Evolutionary conservation across 2,329 filamentous ascomycete genomes (phyloP).

Genomic region (Cytospora piceae): DNA sequence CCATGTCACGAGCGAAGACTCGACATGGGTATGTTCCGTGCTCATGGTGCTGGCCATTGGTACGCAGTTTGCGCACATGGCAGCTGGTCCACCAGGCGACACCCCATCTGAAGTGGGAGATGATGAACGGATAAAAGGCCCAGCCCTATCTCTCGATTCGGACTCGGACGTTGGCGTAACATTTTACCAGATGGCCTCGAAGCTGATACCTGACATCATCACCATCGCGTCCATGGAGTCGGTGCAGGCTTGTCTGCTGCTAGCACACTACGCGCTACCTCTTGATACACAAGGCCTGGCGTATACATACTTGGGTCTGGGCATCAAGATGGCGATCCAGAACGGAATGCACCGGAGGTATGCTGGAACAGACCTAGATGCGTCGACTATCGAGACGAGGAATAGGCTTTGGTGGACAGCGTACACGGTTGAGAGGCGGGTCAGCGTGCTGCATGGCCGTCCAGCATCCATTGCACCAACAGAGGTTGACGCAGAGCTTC

Average conservation of each 20-base stretch:
- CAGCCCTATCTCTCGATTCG: slow-evolving; percentile 8
- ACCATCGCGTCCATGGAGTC: slow-evolving; percentile 59
- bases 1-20: slow-evolving; percentile 44
- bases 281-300: slow-evolving; percentile 60
- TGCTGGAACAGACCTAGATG: slow-evolving; percentile 50
- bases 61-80: slow-evolving; percentile 55
- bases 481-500: slow-evolving; percentile 59
- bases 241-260: slow-evolving; percentile 60
- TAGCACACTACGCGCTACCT: slow-evolving; percentile 59
- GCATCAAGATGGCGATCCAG: slow-evolving; percentile 60
- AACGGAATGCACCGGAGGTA: slow-evolving; percentile 63
- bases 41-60: slow-evolving; percentile 54
- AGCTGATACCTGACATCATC: slow-evolving; percentile 59
- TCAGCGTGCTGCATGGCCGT: slow-evolving; percentile 59
- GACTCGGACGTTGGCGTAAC: slow-evolving; percentile 59
- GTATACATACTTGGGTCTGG: slow-evolving; percentile 60
- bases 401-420: slow-evolving; percentile 62
- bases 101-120: slow-evolving; percentile 41
- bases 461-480: slow-evolving; percentile 56
- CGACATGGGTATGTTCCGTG: slow-evolving; percentile 49
- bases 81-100: slow-evolving; percentile 36
- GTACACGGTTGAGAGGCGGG: slow-evolving; percentile 59
- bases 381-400: slow-evolving; percentile 53
- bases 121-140: slow-evolving; percentile 47
- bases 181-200: slow-evolving; percentile 60